These are phyloP conservation scores for Amphirosellinia nigrospora DNA, from an alignment of 495 filamentous ascomycete species.

Conservation along the genomic window DNA sequence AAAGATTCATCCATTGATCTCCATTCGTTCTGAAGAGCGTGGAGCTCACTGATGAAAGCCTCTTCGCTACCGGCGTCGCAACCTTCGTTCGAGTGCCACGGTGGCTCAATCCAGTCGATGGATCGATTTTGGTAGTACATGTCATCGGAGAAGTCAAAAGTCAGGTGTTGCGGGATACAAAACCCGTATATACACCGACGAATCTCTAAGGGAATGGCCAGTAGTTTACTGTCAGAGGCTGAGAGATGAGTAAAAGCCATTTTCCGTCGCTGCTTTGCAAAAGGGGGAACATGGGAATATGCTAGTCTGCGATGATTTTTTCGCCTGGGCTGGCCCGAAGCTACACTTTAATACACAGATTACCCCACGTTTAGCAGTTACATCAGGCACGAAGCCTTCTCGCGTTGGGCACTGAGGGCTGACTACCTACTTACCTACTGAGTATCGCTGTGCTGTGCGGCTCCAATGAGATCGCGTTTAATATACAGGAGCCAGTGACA, in stretches of 20 bases:
- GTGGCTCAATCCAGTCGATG: conserved; percentile 3
- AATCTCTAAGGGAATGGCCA: conserved; percentile 13
- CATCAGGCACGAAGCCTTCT: conserved; percentile 4
- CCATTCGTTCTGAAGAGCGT: not conserved
- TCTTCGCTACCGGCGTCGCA: not conserved
- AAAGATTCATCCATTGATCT: not conserved
- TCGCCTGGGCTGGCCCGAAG: not conserved
- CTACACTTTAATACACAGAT: conserved; percentile 1
- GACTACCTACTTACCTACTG: too few relatives aligned
- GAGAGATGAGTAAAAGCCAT: not conserved
- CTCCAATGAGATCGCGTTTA: conserved; percentile 11
- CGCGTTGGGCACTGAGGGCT: conserved; percentile 8
- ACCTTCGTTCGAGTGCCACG: conserved; percentile 13
- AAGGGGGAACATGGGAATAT: not conserved
- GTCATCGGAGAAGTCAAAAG: conserved; percentile 9
- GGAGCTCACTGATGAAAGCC: not conserved
- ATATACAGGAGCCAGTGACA: conserved; percentile 17
- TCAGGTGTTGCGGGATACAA: conserved; percentile 20
- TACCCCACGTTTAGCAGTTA: not conserved
- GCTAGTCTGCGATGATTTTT: not conserved
- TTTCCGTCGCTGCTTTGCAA: not conserved
- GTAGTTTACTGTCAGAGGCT: not conserved
- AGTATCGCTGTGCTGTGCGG: not conserved
- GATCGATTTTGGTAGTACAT: conserved; percentile 24
- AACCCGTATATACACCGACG: conserved; percentile 20